Conservation (phyloP, 208 protist species). For the Leishmania aethiopica region DNA sequence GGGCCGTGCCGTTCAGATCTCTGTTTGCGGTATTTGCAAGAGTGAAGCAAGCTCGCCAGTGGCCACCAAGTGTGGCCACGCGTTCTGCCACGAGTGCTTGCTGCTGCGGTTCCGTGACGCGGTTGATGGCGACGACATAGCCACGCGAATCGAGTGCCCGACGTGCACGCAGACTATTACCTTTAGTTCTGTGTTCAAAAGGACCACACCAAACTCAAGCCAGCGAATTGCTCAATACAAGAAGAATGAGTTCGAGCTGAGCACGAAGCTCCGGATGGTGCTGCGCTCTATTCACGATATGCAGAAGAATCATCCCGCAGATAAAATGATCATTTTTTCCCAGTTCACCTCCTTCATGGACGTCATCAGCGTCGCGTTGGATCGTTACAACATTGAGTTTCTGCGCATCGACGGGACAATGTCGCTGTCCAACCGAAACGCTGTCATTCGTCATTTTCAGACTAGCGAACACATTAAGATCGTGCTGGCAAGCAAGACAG, state of each 20-base stretch:
- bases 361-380: conserved; percentile 90
- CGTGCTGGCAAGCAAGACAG: conserved; percentile 95
- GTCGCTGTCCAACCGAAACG: conserved; percentile 66
- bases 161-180: conserved; percentile 50
- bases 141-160: conserved; percentile 61
- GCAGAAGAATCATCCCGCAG: conserved; percentile 59
- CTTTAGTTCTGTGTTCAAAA: conserved; percentile 72
- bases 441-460: conserved; percentile 82
- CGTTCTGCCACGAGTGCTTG: conserved; percentile 89
- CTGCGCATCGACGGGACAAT: conserved; percentile 94
- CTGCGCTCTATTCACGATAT: conserved; percentile 75
- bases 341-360: conserved; percentile 98
- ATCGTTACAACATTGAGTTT: conserved; percentile 61
- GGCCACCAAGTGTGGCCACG: conserved; percentile 82
- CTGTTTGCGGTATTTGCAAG: conserved; percentile 83
- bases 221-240: conserved; percentile 83
- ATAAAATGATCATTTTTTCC: conserved; percentile 98
- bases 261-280: conserved; percentile 88
- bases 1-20: conserved; percentile 56
- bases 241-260: conserved; percentile 67
- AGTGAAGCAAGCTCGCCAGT: conserved; percentile 55
- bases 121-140: conserved; percentile 73
- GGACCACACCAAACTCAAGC: conserved; percentile 46
- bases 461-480: conserved; percentile 53
- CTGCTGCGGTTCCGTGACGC: conserved; percentile 79